Percentiles rank a stretch among this genome's conserved stretches.
phyloP scores from a whole-genome alignment of 169 alveolate genomes.

The Amoebophrya sp. region DNA sequence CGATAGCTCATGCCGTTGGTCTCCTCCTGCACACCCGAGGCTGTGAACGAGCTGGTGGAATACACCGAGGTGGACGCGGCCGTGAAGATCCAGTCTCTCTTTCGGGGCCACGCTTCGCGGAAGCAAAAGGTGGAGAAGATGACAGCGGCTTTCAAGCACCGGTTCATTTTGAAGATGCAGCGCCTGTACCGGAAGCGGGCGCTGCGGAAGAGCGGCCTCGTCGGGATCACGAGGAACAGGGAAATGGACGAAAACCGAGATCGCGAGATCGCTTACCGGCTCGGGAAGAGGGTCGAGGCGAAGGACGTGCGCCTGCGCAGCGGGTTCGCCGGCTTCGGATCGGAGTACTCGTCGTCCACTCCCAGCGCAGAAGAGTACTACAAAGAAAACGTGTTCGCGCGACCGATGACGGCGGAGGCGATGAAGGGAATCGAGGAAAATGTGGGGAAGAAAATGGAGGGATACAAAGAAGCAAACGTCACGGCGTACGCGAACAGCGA shows the following conservation, averaged over 20 bases:
- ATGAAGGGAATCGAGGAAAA: too few species aligned
- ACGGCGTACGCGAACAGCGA: background rate
- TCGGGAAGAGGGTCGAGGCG: too few species aligned
- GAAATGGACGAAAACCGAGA: too few species aligned
- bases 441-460: too few species aligned
- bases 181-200: background rate
- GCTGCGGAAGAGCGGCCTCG: background rate
- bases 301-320: too few species aligned
- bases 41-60: background rate
- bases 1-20: too few species aligned
- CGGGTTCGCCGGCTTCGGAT: background rate
- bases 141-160: background rate
- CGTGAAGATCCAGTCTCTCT: background rate
- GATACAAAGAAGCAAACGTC: background rate
- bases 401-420: too few species aligned
- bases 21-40: too few species aligned
- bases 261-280: too few species aligned
- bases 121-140: background rate
- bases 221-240: too few species aligned
- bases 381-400: too few species aligned
- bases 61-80: background rate
- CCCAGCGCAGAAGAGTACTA: too few species aligned
- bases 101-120: background rate
- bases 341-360: background rate
- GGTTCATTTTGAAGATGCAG: background rate